Evolutionary conservation across 1,139 yeast genomes (phyloP).

Genomic region (Hanseniaspora gamundiae): DNA sequence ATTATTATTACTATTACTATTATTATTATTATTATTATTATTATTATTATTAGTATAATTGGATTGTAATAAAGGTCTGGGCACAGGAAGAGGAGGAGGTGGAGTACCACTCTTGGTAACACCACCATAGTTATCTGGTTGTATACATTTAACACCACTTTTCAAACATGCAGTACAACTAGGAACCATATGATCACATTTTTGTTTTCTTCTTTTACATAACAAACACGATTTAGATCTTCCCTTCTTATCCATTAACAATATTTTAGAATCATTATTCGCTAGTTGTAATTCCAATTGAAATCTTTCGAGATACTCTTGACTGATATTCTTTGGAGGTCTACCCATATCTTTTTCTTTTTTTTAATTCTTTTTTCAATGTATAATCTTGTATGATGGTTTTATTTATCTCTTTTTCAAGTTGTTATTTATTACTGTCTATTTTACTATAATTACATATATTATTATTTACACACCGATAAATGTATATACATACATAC

Average conservation of each 20-base stretch:
- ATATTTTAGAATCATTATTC: constrained; percentile 18
- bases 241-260: constrained; percentile 31
- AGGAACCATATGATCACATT: constrained; percentile 49
- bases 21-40: background rate
- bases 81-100: too few relatives aligned
- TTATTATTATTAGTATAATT: constrained; percentile 1
- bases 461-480: too few relatives aligned
- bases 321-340: constrained; percentile 24
- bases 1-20: background rate
- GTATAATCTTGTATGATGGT: background rate
- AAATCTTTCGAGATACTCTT: constrained; percentile 22
- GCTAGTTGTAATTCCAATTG: constrained; percentile 24
- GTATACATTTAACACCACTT: constrained; percentile 44
- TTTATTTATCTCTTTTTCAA: too few relatives aligned
- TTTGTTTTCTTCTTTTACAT: constrained; percentile 42
- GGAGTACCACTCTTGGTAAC: constrained; percentile 12
- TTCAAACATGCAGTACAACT: constrained; percentile 50
- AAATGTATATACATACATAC: too few relatives aligned
- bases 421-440: too few relatives aligned
- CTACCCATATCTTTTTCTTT: constrained; percentile 19
- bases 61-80: too few relatives aligned
- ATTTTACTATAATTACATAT: too few relatives aligned
- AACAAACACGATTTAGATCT: constrained; percentile 40
- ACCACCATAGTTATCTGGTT: constrained; percentile 42
- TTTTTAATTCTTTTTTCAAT: background rate